A percentile compares a stretch with the other conserved stretches of the same genome.
phyloP scores from a whole-genome alignment of 2,329 filamentous ascomycete genomes.

The Ophiostoma angusticollis region DNA sequence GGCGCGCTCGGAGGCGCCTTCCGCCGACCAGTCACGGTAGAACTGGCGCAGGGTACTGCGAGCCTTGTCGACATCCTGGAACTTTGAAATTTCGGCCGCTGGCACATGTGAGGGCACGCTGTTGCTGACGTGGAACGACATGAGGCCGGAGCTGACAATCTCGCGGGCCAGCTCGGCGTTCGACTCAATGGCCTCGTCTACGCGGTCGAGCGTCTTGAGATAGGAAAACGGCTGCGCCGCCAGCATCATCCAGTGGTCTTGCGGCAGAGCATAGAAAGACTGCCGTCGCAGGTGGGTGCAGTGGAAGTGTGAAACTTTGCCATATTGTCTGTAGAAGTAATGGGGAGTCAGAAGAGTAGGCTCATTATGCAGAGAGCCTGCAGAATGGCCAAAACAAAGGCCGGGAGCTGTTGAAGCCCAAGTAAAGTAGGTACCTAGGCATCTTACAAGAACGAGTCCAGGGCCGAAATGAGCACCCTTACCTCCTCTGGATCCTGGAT shows the following conservation, averaged over 20 bases:
- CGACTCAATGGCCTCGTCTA: conserved; percentile 78
- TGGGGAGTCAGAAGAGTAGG: background rate
- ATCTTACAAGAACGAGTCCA: conserved; percentile 82
- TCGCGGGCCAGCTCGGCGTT: conserved; percentile 74
- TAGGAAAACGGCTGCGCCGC: conserved; percentile 72
- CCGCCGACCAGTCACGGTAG: conserved; percentile 85
- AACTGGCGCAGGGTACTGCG: conserved; percentile 86
- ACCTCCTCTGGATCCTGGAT: conserved; percentile 61
- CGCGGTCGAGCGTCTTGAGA: conserved; percentile 60
- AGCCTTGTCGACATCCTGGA: conserved; percentile 75
- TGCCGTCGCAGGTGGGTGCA: conserved; percentile 82
- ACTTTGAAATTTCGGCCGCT: conserved; percentile 57
- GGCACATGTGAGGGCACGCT: conserved; percentile 23
- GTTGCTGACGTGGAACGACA: conserved; percentile 45
- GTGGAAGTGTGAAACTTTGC: conserved; percentile 74
- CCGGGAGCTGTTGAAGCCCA: too few relatives aligned
- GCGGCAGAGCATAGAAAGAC: conserved; percentile 83
- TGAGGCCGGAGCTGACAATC: conserved; percentile 59
- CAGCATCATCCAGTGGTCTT: conserved; percentile 71
- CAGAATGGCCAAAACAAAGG: too few relatives aligned
- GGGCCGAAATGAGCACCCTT: conserved; percentile 62
- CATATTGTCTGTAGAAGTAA: conserved; percentile 65
- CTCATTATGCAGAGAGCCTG: background rate
- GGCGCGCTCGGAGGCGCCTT: conserved; percentile 61
- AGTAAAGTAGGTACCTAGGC: too few relatives aligned